Percentiles rank a stretch among this genome's conserved stretches.
Conservation (phyloP, 441 rosid species). For the Euphorbia schlechtendalii region DNA sequence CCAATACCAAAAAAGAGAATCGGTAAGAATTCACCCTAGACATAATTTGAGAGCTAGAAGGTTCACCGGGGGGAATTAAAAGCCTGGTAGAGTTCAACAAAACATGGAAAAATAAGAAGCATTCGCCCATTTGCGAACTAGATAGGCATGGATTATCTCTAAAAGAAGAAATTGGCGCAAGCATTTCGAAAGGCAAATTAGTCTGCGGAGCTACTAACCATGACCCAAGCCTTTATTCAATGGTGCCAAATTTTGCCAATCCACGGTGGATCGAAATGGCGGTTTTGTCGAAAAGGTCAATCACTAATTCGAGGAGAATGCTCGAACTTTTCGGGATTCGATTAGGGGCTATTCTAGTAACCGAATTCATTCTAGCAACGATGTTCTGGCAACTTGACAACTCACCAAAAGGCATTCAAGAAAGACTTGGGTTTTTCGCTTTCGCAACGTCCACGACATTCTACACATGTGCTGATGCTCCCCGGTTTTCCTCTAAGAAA, state of each 20-base stretch:
- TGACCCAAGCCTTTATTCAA: conserved; percentile 22
- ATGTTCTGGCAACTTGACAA: conserved; percentile 64
- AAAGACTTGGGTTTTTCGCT: conserved; percentile 69
- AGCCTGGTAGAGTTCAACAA: conserved; percentile 75
- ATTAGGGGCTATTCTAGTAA: conserved; percentile 51
- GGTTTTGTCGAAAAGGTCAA: conserved; percentile 48
- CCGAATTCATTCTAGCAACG: conserved; percentile 74
- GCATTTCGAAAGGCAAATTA: conserved; percentile 74
- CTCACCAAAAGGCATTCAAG: conserved; percentile 73
- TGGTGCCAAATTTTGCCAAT: conserved; percentile 66
- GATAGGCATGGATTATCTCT: conserved; percentile 41
- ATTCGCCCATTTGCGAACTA: conserved; percentile 22
- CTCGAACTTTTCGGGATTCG: conserved; percentile 67
- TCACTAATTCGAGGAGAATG: conserved; percentile 47
- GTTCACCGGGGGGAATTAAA: conserved; percentile 63
- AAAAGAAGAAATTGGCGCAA: conserved; percentile 79
- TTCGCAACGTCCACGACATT: conserved; percentile 85
- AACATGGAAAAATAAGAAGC: conserved; percentile 51
- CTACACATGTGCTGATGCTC: conserved; percentile 78
- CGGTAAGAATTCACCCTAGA: conserved; percentile 69
- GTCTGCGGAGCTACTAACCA: conserved; percentile 55
- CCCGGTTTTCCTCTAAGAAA: conserved; percentile 69
- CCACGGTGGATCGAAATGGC: conserved; percentile 66
- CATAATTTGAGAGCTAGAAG: conserved; percentile 68
- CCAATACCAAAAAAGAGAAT: conserved; percentile 77